Conservation (phyloP, 495 filamentous ascomycete genomes). For the Pseudoneurospora amorphoporcata region DNA sequence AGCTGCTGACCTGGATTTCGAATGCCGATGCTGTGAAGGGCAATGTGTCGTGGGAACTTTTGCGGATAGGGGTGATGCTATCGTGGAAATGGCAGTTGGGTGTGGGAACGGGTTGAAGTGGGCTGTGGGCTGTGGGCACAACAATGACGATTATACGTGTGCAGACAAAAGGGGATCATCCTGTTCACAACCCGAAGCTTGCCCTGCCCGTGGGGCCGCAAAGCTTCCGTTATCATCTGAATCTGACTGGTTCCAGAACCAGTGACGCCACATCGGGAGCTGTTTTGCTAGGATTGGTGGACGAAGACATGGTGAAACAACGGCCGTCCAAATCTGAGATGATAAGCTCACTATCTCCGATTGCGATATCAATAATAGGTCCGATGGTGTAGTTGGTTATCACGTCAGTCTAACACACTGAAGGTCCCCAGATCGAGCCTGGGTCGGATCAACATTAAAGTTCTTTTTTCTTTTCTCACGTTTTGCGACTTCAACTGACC, state of each 20-base stretch:
- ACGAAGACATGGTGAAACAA: background rate
- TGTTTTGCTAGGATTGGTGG: background rate
- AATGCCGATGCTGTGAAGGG: background rate
- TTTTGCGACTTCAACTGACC: background rate
- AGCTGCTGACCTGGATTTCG: background rate
- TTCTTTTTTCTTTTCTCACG: background rate
- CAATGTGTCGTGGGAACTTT: background rate
- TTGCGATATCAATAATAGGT: background rate
- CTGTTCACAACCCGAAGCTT: slow-evolving; percentile 16
- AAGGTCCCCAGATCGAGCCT: slow-evolving; percentile 20
- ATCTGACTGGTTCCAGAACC: background rate
- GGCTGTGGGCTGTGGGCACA: background rate
- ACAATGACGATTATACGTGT: slow-evolving; percentile 28
- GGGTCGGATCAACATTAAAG: slow-evolving; percentile 14
- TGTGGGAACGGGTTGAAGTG: background rate
- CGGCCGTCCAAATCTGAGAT: background rate
- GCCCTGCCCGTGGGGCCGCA: slow-evolving; percentile 4
- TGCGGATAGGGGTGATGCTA: background rate
- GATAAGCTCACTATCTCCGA: background rate
- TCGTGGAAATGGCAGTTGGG: background rate
- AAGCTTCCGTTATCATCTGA: background rate
- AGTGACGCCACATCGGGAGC: background rate
- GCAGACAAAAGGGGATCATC: slow-evolving; percentile 11
- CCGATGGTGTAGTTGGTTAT: slow-evolving; percentile 26
- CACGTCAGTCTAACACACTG: slow-evolving; percentile 21